phyloP scores from a whole-genome alignment of 495 filamentous ascomycete species.

The Lophiotrema nucula region DNA sequence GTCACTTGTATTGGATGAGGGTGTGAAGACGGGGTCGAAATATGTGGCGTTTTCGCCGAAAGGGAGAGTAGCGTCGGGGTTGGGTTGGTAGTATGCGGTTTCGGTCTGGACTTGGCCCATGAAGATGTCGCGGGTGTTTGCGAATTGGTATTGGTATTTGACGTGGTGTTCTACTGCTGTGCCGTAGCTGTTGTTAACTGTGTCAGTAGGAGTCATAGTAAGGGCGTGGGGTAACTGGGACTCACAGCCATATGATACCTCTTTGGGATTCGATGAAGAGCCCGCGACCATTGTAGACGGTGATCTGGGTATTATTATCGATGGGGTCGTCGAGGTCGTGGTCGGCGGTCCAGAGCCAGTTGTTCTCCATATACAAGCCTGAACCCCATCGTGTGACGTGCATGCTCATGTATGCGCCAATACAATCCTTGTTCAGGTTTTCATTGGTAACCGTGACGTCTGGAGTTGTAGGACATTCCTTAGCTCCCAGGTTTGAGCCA shows the following conservation, averaged over 20 bases:
- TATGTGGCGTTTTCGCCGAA: slow-evolving; percentile 51
- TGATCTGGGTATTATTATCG: slow-evolving; percentile 55
- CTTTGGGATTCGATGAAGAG: slow-evolving; percentile 56
- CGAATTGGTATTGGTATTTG: slow-evolving; percentile 41
- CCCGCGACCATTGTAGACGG: slow-evolving; percentile 67
- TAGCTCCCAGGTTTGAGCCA: slow-evolving; percentile 51
- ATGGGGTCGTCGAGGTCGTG: slow-evolving; percentile 65
- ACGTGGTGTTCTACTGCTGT: slow-evolving; percentile 41
- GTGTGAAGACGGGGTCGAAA: slow-evolving; percentile 41
- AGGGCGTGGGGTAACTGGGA: background rate
- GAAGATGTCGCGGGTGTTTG: slow-evolving; percentile 37
- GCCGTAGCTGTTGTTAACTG: slow-evolving; percentile 23
- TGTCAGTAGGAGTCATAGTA: background rate
- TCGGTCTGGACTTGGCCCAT: slow-evolving; percentile 41
- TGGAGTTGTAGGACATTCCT: slow-evolving; percentile 52
- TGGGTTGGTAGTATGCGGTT: slow-evolving; percentile 58
- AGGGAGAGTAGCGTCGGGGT: slow-evolving; percentile 58
- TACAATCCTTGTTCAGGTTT: slow-evolving; percentile 46
- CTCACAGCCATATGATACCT: slow-evolving; percentile 55
- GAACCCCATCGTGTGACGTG: slow-evolving; percentile 59
- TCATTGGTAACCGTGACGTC: slow-evolving; percentile 49
- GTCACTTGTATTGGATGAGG: slow-evolving; percentile 44
- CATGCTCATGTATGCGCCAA: slow-evolving; percentile 66
- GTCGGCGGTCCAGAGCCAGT: slow-evolving; percentile 70
- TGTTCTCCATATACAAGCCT: slow-evolving; percentile 61